Evolutionary conservation across 306 rosid genomes (phyloP).

Genomic region (Citrullus mucosospermus): DNA sequence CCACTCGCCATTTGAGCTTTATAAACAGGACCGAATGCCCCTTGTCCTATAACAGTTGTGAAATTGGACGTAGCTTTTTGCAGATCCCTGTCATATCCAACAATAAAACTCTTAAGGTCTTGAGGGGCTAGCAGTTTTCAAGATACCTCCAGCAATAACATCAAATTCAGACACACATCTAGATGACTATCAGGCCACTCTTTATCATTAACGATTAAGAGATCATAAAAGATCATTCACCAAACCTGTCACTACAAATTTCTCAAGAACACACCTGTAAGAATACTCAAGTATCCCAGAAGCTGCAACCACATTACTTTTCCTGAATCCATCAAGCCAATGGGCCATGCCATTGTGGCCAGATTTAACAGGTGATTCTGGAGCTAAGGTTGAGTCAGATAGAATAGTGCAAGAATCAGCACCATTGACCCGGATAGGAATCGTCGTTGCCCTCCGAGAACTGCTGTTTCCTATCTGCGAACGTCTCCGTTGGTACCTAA

Average conservation of each 20-base stretch:
- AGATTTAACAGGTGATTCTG: constrained; percentile 89
- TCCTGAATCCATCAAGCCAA: constrained; percentile 83
- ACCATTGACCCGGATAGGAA: constrained; percentile 84
- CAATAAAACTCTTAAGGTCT: not conserved
- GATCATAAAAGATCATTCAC: not conserved
- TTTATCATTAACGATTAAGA: not conserved
- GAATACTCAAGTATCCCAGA: constrained; percentile 93
- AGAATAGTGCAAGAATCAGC: constrained; percentile 61
- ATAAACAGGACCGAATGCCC: constrained; percentile 97
- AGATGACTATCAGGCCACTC: not conserved
- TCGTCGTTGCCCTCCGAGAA: constrained; percentile 70
- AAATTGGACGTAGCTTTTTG: constrained; percentile 87
- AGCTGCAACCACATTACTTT: constrained; percentile 57
- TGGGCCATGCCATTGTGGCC: constrained; percentile 41
- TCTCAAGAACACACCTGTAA: constrained; percentile 53
- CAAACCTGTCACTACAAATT: not conserved
- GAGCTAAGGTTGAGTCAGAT: constrained; percentile 87
- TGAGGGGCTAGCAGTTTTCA: not conserved
- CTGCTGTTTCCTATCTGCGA: constrained; percentile 97
- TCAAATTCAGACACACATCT: not conserved
- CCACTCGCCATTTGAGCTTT: constrained; percentile 93
- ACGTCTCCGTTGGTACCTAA: constrained; percentile 66
- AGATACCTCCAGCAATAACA: not conserved
- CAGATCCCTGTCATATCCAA: constrained; percentile 54
- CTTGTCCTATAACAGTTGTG: constrained; percentile 91